Base-by-base conservation (phyloP, 169 alveolate species). In the Plasmodium gonderi region DNA sequence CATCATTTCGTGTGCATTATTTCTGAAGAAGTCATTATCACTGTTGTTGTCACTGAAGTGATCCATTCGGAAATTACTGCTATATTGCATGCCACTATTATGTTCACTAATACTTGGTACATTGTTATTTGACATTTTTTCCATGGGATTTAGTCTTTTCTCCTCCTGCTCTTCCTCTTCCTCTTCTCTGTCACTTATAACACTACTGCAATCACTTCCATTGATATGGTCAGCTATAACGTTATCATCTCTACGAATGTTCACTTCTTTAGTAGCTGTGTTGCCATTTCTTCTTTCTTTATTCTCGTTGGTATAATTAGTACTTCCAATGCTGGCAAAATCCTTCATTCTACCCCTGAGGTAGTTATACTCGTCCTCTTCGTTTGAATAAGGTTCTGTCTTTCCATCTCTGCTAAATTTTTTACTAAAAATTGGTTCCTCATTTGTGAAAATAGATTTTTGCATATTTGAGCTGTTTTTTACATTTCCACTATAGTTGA, bases 371-470 rank as follows among this genome's bases (percentile, higher is more conserved):
- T 0, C 72, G 26, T 60, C 72, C 72, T 60, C n/a, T 36, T 60
- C 72, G 31, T 60, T 60, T 5, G 72, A n/a, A n/a, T n/a, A n/a
- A n/a, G n/a, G n/a, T n/a, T n/a, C n/a, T n/a, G n/a, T n/a, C n/a
- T n/a, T n/a, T n/a, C n/a, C n/a, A n/a, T n/a, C n/a, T n/a, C n/a
- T n/a, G n/a, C n/a, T n/a, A n/a, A n/a, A n/a, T n/a, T n/a, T n/a
- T n/a, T 79, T 49, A 49, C 47, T n/a, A n/a, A n/a, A n/a, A n/a
- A n/a, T n/a, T n/a, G n/a, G n/a, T n/a, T n/a, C n/a, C n/a, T n/a
- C n/a, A n/a, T n/a, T n/a, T n/a, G n/a, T n/a, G 64, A 76, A 69
- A 74, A 44, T 83, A 36, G 36, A 74, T 17, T 45, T 83, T 83
- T n/a, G n/a, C n/a, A n/a, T n/a, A 9, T 33, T 29, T 3, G 81